Base-by-base conservation (phyloP, 208 protist species). In the Strigomonas galati region DNA sequence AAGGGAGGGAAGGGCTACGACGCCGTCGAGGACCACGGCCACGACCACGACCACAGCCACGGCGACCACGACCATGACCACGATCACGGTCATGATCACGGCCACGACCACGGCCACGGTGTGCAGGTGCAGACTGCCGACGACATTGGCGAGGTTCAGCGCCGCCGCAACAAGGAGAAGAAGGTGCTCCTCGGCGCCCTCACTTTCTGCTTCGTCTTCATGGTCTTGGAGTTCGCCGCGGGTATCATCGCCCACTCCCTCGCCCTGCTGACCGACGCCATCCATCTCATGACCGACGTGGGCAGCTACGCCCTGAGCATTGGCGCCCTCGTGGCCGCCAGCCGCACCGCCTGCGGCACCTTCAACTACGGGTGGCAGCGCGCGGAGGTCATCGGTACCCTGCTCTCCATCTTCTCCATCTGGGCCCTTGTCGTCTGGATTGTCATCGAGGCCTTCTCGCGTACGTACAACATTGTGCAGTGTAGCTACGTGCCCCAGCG, bases 331-430 rank as follows among this genome's bases (percentile, higher is more conserved):
- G 52, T 85, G 40, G 79, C 91, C 10, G 82, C 90, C 0, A 68
- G 87, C 15, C 74, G 75, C 27, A 62, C 71, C 5, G 84, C 87
- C 30, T 93, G 82, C 40, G 64, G 70, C 21, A 85, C 83, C 69
- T 88, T 91, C 71, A 94, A 69, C 69, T 97, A 95, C 76, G 93
- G 93, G 51, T 96, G 85, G 78, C 85, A 92, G 67, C 83, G 91
- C 35, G 93, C 91, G 5, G 93, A 97, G 79, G 91, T 97, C 27
- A 80, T 97, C 32, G 93, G 93, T 32, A 93, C 93, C 35, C 76
- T 97, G 15, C 82, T 88, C 37, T 94, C 87, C 6, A 80, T 96
- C 49, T 87, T 97, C 32, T 91, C 89, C 27, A 96, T 96, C 62
- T 97, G 90, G 89, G 83, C 85, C 12, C 66, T 96, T 0, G 89